Evolutionary conservation across 164 flowering plant species (phyloP).

Genomic region (Berberis thunbergii): DNA sequence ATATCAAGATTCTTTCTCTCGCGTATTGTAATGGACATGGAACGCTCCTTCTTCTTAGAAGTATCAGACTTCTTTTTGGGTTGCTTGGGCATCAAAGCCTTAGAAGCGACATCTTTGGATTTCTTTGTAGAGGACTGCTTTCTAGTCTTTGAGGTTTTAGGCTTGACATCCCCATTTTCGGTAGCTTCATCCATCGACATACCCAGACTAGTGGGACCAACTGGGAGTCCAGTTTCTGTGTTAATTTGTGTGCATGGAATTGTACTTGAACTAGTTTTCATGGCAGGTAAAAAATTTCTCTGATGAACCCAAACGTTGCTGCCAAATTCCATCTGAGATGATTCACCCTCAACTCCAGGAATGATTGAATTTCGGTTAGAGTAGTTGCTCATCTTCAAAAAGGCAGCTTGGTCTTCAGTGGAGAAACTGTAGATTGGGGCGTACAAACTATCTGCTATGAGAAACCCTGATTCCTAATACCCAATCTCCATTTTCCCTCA

Average conservation of each 20-base stretch:
- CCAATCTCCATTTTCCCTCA: slow-evolving; percentile 10
- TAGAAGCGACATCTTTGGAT: slow-evolving; percentile 17
- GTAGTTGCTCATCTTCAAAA: slow-evolving; percentile 20
- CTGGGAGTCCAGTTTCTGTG: slow-evolving; percentile 20
- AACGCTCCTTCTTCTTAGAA: slow-evolving; percentile 18
- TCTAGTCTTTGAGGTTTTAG: slow-evolving; percentile 17
- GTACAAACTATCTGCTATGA: slow-evolving; percentile 9
- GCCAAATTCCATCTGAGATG: slow-evolving; percentile 19
- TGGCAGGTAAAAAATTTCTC: slow-evolving; percentile 14
- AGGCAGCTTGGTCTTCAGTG: slow-evolving; percentile 9
- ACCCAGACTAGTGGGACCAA: slow-evolving; percentile 16
- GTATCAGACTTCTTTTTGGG: slow-evolving; percentile 27
- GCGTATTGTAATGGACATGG: slow-evolving; percentile 19
- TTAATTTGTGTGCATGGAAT: slow-evolving; percentile 18
- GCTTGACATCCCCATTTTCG: slow-evolving; percentile 10
- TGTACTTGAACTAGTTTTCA: slow-evolving; percentile 16
- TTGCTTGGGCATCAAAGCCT: slow-evolving; percentile 26
- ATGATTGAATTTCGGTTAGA: slow-evolving; percentile 20
- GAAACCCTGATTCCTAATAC: slow-evolving; percentile 20
- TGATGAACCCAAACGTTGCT: slow-evolving; percentile 25
- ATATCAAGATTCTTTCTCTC: slow-evolving; percentile 27
- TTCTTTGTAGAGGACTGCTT: slow-evolving; percentile 22
- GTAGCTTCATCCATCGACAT: slow-evolving; percentile 9
- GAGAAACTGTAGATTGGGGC: slow-evolving; percentile 7
- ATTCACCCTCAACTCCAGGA: slow-evolving; percentile 18